Evolutionary conservation across 2,329 filamentous ascomycete species (phyloP).

Genomic region (Fusarium sp.): DNA sequence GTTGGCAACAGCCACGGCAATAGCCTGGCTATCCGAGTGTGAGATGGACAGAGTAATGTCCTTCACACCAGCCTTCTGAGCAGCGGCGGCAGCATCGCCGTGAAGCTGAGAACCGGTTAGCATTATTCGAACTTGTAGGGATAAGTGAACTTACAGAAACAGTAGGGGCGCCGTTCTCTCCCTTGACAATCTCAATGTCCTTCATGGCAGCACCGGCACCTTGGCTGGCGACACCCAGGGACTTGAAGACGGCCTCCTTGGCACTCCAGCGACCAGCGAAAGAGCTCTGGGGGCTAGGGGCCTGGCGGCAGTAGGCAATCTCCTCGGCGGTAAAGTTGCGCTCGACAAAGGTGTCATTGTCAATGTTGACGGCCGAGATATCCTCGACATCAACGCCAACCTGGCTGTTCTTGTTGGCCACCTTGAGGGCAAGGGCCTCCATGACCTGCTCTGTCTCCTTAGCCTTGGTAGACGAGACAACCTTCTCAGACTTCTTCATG

Average conservation of each 20-base stretch:
- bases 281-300: slow-evolving; percentile 84
- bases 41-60: slow-evolving; percentile 93
- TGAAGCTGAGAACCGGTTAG: slow-evolving; percentile 75
- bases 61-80: slow-evolving; percentile 89
- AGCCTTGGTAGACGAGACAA: slow-evolving; percentile 58
- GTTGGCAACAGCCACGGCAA: slow-evolving; percentile 89
- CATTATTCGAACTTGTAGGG: not conserved
- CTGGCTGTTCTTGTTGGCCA: slow-evolving; percentile 71
- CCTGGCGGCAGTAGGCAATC: slow-evolving; percentile 86
- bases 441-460: slow-evolving; percentile 80
- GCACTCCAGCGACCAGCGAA: slow-evolving; percentile 97
- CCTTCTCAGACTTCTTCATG: slow-evolving; percentile 73
- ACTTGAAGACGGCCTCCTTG: slow-evolving; percentile 99
- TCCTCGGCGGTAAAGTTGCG: slow-evolving; percentile 92
- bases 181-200: slow-evolving; percentile 92
- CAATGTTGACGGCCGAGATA: slow-evolving; percentile 87
- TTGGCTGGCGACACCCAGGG: slow-evolving; percentile 85
- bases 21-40: slow-evolving; percentile 92
- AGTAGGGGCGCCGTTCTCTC: slow-evolving; percentile 83
- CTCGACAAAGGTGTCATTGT: slow-evolving; percentile 93
- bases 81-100: slow-evolving; percentile 84
- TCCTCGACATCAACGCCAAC: slow-evolving; percentile 96
- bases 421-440: slow-evolving; percentile 77
- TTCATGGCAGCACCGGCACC: slow-evolving; percentile 90
- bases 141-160: slow-evolving; percentile 76